A percentile compares a stretch with the other conserved stretches of the same genome.
Conservation (phyloP, 2,329 filamentous ascomycete species). For the Fusarium tanahbumbuense region DNA sequence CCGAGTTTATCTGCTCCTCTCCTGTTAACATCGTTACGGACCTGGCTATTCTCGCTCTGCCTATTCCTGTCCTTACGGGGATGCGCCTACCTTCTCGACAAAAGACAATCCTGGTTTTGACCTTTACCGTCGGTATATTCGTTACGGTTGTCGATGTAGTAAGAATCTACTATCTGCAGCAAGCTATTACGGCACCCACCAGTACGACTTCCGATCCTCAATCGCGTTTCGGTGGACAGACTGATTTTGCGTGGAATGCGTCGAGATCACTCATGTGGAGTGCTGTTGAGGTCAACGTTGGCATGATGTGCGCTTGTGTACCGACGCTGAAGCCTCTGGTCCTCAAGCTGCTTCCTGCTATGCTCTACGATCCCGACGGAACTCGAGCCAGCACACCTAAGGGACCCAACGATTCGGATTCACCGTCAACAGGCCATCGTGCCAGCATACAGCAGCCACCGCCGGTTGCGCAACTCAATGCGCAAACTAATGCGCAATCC, state of each 20-base stretch:
- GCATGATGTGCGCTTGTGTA: slow-evolving; percentile 91
- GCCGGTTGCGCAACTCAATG: slow-evolving; percentile 34
- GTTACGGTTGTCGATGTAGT: slow-evolving; percentile 90
- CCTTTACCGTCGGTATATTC: slow-evolving; percentile 88
- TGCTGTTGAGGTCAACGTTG: slow-evolving; percentile 88
- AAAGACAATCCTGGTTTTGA: slow-evolving; percentile 87
- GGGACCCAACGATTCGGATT: slow-evolving; percentile 48
- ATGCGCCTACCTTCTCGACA: slow-evolving; percentile 88
- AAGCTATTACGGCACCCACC: slow-evolving; percentile 66
- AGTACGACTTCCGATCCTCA: slow-evolving; percentile 52
- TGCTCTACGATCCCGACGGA: slow-evolving; percentile 65
- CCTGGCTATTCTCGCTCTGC: slow-evolving; percentile 85
- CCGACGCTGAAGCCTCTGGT: slow-evolving; percentile 90
- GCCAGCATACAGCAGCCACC: slow-evolving; percentile 43
- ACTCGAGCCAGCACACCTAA: slow-evolving; percentile 50
- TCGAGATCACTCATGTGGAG: slow-evolving; percentile 94
- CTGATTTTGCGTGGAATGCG: slow-evolving; percentile 76
- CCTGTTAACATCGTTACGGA: slow-evolving; percentile 95
- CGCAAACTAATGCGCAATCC: slow-evolving; percentile 27
- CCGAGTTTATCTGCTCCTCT: slow-evolving; percentile 77
- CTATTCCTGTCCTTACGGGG: slow-evolving; percentile 86
- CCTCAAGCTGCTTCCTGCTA: slow-evolving; percentile 69
- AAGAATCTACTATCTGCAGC: slow-evolving; percentile 88
- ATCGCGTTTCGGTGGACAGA: slow-evolving; percentile 63
- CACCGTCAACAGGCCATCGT: slow-evolving; percentile 41